Base-by-base conservation (phyloP, 129 eudicot genomes). In the Flaveria robusta region DNA sequence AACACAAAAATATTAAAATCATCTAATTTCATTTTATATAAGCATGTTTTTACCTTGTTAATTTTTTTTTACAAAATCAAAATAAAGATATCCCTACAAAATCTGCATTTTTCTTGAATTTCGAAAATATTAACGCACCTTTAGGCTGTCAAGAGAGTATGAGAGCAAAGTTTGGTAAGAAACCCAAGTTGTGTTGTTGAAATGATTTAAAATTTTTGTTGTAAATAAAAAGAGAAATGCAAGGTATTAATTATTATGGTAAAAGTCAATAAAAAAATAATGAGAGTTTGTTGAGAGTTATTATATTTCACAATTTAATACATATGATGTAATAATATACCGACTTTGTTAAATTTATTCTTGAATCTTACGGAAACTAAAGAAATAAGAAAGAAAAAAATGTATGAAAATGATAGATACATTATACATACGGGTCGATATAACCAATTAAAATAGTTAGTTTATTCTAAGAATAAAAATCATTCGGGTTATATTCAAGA, bases 251-350 rank as follows among this genome's bases (percentile, higher is more conserved):
- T 19, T 9, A 76, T 19, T 9, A 54, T 54, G 68, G 12, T 27
- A 27, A 62, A 62, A 14, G 68, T 62, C 68, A 27, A 62, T 54
- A 76, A 50, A 47, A 47, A 8, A 51, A 19, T 26, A 51, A 66
- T 65, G 39, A 62, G 73, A 65, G 37, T 65, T 20, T 66, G 80
- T 76, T 65, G 71, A 31, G 60, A 62, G 71, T 45, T 39, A 56
- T 55, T 39, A n/a, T 72, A 72, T 37, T 51, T n/a, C 49, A 39
- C 13, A 10, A 34, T n/a, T 15, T n/a, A 13, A 7, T 26, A 4
- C 55, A 46, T 70, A 13, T 70, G 37, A 69, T 69, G 37, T 46
- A 24, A 69, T 20, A 69, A 45, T 22, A 24, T 11, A 22, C 46
- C 5, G 12, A n/a, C 1, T 11, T 9, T 9, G 27, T 37, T 65